Conservation (phyloP, 2,329 filamentous ascomycete genomes). For the Lomentospora prolificans region DNA sequence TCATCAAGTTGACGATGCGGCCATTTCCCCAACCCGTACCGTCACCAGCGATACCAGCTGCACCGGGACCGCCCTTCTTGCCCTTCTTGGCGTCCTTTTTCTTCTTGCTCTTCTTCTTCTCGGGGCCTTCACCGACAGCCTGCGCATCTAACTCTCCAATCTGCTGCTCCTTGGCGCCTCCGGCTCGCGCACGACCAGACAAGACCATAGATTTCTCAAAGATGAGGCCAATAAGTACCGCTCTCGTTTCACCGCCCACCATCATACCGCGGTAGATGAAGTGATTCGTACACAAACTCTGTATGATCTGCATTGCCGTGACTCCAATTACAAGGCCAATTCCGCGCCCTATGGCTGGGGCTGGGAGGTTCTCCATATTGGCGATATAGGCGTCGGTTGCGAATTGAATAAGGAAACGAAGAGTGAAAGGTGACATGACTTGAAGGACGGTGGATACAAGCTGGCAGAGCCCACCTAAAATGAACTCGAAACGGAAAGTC, state of each 20-base stretch:
- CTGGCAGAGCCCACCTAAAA: slow-evolving; percentile 70
- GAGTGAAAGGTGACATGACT: slow-evolving; percentile 73
- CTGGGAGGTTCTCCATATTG: slow-evolving; percentile 32
- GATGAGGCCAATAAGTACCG: slow-evolving; percentile 72
- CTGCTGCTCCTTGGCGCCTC: slow-evolving; percentile 45
- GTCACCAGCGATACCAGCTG: slow-evolving; percentile 49
- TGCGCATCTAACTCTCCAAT: slow-evolving; percentile 40
- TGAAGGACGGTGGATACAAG: slow-evolving; percentile 65
- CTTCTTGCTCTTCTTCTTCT: slow-evolving; percentile 24
- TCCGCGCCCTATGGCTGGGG: slow-evolving; percentile 63
- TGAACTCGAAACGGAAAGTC: slow-evolving; percentile 75
- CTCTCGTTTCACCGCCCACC: slow-evolving; percentile 74
- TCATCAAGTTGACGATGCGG: slow-evolving; percentile 87
- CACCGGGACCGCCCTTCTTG: slow-evolving; percentile 28
- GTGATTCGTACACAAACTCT: slow-evolving; percentile 76
- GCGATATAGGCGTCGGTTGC: slow-evolving; percentile 70
- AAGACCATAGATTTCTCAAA: slow-evolving; percentile 90
- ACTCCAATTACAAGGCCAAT: slow-evolving; percentile 79
- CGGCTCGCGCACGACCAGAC: slow-evolving; percentile 79
- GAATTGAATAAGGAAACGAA: slow-evolving; percentile 81
- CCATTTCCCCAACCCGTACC: slow-evolving; percentile 87
- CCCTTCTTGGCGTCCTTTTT: slow-evolving; percentile 30
- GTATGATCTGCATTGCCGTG: slow-evolving; percentile 72
- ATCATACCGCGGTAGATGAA: slow-evolving; percentile 92
- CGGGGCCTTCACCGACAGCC: slow-evolving; percentile 25